phyloP scores from a whole-genome alignment of 148 eudicot species.

The Cornus controversa region DNA sequence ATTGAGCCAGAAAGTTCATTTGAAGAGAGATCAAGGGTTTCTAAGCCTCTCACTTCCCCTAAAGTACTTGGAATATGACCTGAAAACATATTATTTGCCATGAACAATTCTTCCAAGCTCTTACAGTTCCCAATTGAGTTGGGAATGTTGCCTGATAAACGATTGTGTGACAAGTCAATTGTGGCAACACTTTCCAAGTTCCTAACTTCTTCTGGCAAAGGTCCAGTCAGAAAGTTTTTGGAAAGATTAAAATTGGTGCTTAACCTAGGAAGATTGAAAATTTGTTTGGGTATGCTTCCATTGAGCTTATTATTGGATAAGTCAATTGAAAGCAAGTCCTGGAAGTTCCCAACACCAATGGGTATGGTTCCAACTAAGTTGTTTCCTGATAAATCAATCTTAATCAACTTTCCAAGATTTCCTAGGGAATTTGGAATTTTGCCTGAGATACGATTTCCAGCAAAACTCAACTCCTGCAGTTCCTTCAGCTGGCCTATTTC shows the following conservation, averaged over 20 bases:
- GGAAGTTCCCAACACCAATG: constrained; percentile 23
- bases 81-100: constrained; percentile 38
- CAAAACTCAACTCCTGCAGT: constrained; percentile 22
- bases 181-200: constrained; percentile 16
- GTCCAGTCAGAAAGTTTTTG: constrained; percentile 41
- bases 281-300: constrained; percentile 47
- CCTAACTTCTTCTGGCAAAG: constrained; percentile 45
- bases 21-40: constrained; percentile 45
- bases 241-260: constrained; percentile 38
- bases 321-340: constrained; percentile 33
- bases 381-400: constrained; percentile 36
- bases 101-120: constrained; percentile 38
- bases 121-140: constrained; percentile 35
- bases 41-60: constrained; percentile 30
- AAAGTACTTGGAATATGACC: constrained; percentile 48
- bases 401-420: constrained; percentile 17
- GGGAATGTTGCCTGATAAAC: constrained; percentile 44
- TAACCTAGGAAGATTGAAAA: constrained; percentile 28
- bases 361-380: constrained; percentile 38
- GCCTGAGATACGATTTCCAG: constrained; percentile 41
- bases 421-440: constrained; percentile 35
- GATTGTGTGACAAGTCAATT: constrained; percentile 45
- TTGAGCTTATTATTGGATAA: constrained; percentile 45
- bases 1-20: constrained; percentile 48
- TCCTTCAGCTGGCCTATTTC: constrained; percentile 34